Evolutionary conservation across 306 rosid species (phyloP).

Genomic region (Cucurbita argyrosperma): DNA sequence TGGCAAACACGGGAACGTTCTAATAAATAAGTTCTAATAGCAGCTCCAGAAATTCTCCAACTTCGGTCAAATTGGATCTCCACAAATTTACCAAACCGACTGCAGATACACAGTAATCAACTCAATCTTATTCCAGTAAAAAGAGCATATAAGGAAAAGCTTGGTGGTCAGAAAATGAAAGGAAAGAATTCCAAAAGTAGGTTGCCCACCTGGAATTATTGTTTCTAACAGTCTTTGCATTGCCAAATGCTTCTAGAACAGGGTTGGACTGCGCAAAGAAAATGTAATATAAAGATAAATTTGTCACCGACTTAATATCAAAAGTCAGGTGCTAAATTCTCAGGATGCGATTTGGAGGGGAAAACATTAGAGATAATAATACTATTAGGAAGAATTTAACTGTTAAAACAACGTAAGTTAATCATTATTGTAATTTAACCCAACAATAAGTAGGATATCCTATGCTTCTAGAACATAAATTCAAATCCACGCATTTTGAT

Average conservation of each 20-base stretch:
- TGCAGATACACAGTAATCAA: slow-evolving; percentile 33
- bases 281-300: background rate
- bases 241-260: slow-evolving; percentile 96
- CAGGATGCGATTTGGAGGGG: background rate
- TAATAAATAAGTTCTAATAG: slow-evolving; percentile 83
- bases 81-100: slow-evolving; percentile 98
- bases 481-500: background rate
- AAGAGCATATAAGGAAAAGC: background rate
- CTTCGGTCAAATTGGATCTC: slow-evolving; percentile 76
- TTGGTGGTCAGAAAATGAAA: background rate
- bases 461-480: background rate
- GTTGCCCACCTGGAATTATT: slow-evolving; percentile 73
- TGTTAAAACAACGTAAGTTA: background rate
- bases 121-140: slow-evolving; percentile 16
- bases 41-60: slow-evolving; percentile 98
- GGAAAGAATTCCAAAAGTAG: background rate
- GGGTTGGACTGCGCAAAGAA: slow-evolving; percentile 73
- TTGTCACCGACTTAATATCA: background rate
- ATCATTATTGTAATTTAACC: background rate
- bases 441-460: background rate
- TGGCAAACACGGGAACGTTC: slow-evolving; percentile 95
- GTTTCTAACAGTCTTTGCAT: slow-evolving; percentile 87
- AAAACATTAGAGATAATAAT: background rate
- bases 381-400: background rate
- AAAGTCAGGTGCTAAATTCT: slow-evolving; percentile 2